Conservation (phyloP, 441 rosid species). For the Aquilaria agallochum region DNA sequence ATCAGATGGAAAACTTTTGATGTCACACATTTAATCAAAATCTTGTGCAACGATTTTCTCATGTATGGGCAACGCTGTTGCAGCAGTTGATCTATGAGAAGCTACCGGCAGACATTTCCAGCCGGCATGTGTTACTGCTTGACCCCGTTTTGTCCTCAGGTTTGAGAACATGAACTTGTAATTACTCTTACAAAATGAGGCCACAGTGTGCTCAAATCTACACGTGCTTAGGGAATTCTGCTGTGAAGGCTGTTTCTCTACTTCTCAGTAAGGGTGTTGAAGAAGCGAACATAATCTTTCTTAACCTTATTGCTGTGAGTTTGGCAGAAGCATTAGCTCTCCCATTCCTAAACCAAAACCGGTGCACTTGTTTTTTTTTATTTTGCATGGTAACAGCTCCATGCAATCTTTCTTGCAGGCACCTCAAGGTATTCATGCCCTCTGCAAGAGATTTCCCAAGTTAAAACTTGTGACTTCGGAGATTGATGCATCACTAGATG, state of each 20-base stretch:
- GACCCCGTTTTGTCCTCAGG: slow-evolving; percentile 98
- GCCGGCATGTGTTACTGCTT: slow-evolving; percentile 75
- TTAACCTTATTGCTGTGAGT: slow-evolving; percentile 85
- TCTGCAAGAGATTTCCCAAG: slow-evolving; percentile 72
- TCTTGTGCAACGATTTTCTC: not conserved
- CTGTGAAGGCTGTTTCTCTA: slow-evolving; percentile 69
- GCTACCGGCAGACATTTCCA: slow-evolving; percentile 81
- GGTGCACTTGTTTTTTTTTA: not conserved
- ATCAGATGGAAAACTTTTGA: not conserved
- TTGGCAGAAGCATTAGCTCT: not conserved
- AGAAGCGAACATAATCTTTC: slow-evolving; percentile 81
- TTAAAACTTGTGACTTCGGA: slow-evolving; percentile 81
- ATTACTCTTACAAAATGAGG: slow-evolving; percentile 9
- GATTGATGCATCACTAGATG: slow-evolving; percentile 56
- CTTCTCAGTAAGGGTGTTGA: slow-evolving; percentile 83
- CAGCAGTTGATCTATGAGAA: slow-evolving; percentile 87
- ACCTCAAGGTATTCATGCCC: slow-evolving; percentile 70
- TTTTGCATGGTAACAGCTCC: not conserved
- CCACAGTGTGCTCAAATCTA: not conserved
- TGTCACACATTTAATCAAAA: not conserved
- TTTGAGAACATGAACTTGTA: slow-evolving; percentile 18
- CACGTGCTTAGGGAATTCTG: slow-evolving; percentile 54
- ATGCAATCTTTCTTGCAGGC: slow-evolving; percentile 41
- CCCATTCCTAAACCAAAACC: not conserved
- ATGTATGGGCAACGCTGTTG: slow-evolving; percentile 8